Conservation (phyloP, 2,329 filamentous ascomycete genomes). For the Monilinia vaccinii-corymbosi region DNA sequence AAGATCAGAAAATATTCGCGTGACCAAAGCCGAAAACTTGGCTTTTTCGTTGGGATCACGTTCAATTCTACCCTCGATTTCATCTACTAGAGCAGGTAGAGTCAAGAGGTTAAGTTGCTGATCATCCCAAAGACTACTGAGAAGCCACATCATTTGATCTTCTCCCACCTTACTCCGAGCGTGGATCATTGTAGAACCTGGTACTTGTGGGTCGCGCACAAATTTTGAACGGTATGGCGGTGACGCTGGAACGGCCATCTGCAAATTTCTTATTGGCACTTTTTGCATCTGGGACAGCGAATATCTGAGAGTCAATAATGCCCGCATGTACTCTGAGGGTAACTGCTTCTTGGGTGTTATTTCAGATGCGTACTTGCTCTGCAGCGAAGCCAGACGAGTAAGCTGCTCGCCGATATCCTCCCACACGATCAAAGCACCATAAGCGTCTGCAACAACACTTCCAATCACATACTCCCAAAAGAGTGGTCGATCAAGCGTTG, state of each 20-base stretch:
- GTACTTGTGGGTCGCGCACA: not conserved
- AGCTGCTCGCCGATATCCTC: slow-evolving; percentile 19
- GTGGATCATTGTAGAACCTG: not conserved
- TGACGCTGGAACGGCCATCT: not conserved
- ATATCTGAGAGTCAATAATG: slow-evolving; percentile 34
- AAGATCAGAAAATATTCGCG: slow-evolving; percentile 12
- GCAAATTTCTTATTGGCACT: not conserved
- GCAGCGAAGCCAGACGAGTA: slow-evolving; percentile 23
- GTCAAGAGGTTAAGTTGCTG: not conserved
- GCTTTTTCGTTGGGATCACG: slow-evolving; percentile 14
- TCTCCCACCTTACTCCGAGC: not conserved
- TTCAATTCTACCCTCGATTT: slow-evolving; percentile 14
- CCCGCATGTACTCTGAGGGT: slow-evolving; percentile 33
- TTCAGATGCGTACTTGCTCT: slow-evolving; percentile 27
- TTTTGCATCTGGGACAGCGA: slow-evolving; percentile 28
- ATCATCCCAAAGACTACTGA: not conserved
- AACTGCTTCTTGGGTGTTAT: slow-evolving; percentile 30
- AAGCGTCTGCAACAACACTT: slow-evolving; percentile 29
- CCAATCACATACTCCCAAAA: slow-evolving; percentile 36
- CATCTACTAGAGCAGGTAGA: slow-evolving; percentile 16
- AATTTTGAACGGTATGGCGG: not conserved
- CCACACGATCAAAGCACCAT: slow-evolving; percentile 16
- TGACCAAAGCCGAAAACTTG: slow-evolving; percentile 17
- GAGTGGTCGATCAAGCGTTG: slow-evolving; percentile 13
- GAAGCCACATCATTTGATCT: not conserved